Evolutionary conservation across 2,329 filamentous ascomycete species (phyloP).

Genomic region (Metarhizium guizhouense): DNA sequence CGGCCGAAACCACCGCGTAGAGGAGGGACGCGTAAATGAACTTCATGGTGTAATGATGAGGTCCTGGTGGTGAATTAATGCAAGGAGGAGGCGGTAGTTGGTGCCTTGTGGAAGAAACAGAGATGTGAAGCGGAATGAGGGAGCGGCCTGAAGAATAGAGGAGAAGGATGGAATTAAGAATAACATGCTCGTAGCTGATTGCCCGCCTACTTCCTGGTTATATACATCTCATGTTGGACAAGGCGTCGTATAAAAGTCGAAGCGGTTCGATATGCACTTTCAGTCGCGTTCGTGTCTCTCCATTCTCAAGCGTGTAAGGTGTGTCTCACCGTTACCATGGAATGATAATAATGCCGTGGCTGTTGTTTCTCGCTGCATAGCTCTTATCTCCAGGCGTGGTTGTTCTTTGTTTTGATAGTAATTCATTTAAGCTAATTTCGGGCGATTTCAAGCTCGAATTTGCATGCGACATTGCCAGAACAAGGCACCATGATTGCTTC

Average conservation of each 20-base stretch:
- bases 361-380: not conserved
- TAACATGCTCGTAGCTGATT: not conserved
- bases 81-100: not conserved
- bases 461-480: not conserved
- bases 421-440: not conserved
- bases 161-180: not conserved
- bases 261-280: not conserved
- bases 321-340: not conserved
- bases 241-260: too few species aligned
- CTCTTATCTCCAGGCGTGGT: not conserved
- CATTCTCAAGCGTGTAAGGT: not conserved
- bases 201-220: not conserved
- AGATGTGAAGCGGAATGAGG: not conserved
- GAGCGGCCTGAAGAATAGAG: not conserved
- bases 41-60: not conserved
- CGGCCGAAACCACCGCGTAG: conserved; percentile 1
- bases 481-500: not conserved
- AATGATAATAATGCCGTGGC: not conserved
- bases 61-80: not conserved
- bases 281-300: not conserved
- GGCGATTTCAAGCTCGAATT: not conserved
- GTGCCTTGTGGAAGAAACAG: not conserved
- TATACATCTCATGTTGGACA: not conserved
- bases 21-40: not conserved
- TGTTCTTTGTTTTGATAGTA: not conserved